Conservation (phyloP, 257 asterid species). For the Coffea eugenioides region DNA sequence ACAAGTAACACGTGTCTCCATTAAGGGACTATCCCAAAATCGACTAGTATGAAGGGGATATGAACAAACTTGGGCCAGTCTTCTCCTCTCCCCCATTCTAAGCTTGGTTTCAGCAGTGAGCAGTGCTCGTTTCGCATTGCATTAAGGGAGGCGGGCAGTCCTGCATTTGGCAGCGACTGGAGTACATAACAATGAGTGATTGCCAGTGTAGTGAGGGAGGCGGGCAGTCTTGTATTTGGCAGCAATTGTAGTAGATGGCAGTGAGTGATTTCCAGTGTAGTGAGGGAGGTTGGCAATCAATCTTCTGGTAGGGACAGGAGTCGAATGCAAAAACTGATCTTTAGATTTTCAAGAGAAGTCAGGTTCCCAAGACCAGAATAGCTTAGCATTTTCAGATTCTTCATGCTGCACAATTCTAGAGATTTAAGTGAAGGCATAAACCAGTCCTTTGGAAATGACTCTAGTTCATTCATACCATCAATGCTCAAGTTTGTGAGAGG, state of each 20-base stretch:
- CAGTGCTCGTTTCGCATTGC: fast-evolving
- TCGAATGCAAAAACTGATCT: too few relatives aligned
- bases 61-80: slow-evolving; percentile 2
- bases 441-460: not conserved
- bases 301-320: too few relatives aligned
- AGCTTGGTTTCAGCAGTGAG: slow-evolving; percentile 1
- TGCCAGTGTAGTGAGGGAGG: too few relatives aligned
- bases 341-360: not conserved
- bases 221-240: too few relatives aligned
- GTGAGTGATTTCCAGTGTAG: too few relatives aligned
- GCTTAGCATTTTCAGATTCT: slow-evolving; percentile 2
- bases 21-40: too few relatives aligned
- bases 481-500: fast-evolving
- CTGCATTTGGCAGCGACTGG: not conserved
- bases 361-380: not conserved
- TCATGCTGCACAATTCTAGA: fast-evolving
- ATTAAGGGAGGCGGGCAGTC: slow-evolving; percentile 1
- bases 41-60: not conserved
- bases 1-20: too few relatives aligned
- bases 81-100: not conserved
- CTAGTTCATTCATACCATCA: too few relatives aligned
- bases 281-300: too few relatives aligned
- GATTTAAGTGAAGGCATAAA: not conserved
- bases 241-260: too few relatives aligned
- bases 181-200: not conserved